Base-by-base conservation (phyloP, 306 rosid genomes). In the Purshia tridentata region DNA sequence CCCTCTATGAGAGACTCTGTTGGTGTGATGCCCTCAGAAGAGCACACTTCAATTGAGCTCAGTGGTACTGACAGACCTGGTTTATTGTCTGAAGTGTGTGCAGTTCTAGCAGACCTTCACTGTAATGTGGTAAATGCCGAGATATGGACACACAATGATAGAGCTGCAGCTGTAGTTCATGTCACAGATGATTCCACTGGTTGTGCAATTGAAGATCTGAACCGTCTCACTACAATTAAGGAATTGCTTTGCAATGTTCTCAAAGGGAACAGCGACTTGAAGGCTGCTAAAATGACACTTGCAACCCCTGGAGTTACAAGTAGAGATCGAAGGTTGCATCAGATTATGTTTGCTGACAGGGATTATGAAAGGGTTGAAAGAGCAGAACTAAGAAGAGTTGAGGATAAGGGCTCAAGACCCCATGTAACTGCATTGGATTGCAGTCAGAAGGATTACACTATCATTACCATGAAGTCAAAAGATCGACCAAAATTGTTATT, bases 21-120 rank as follows among this genome's bases (percentile, higher is more conserved):
- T 23, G 99, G 98, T 37, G 89, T 94, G 16, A 89, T 88, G 74
- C 97, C 90, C 58, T 88, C 90, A 1, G 96, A 91, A 82, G 99
- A 89, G 76, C 91, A 94, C 82, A 94, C 99, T 48, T 88, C 89
- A 35, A 83, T 94, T 62, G 99, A 94, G 77, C 99, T 94, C 41
- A 85, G 91, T 3, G 99, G 99, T 51, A 91, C 87, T 1, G 99
- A 94, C 85, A 82, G 98, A 65, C 96, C 99, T 13, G 99, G 99
- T 42, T 86, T 94, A 76, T 86, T 94, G 73, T 94, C 99, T 29
- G 99, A 91, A 87, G 85, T 94, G 35, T 91, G 93, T 83, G 99
- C 99, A 0, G 95, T 94, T 82, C 99, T 94, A 11, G 62, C 96
- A 19, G 93, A 90, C 81, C 97, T 94, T 77, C 91, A 74, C 76